phyloP scores from a whole-genome alignment of 2,329 filamentous ascomycete genomes.

The Penicillium hesseltinei region DNA sequence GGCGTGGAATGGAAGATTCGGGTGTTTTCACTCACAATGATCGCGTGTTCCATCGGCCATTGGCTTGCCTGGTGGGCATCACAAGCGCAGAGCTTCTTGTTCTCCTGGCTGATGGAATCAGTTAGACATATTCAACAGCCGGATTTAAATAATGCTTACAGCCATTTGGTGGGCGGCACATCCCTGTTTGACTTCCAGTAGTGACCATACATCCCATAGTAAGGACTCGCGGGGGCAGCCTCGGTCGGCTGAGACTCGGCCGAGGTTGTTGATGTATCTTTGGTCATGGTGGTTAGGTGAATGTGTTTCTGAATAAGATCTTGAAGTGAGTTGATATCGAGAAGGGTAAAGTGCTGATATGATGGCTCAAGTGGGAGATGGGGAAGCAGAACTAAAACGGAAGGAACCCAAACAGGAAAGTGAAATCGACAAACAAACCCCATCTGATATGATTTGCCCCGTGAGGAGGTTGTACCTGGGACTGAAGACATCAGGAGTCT shows the following conservation, averaged over 20 bases:
- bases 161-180: neutral
- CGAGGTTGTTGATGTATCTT: neutral
- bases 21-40: neutral
- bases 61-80: neutral
- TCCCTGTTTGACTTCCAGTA: neutral
- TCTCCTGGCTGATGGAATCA: neutral
- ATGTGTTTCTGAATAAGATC: neutral
- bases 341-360: neutral
- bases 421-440: neutral
- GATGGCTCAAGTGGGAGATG: neutral
- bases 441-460: neutral
- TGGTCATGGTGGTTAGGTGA: neutral
- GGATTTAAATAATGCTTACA: neutral
- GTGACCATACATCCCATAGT: neutral
- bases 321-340: neutral
- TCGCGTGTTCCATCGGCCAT: neutral
- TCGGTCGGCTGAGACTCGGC: neutral
- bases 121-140: neutral
- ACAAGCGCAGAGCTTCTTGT: neutral
- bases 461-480: neutral
- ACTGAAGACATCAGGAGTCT: neutral
- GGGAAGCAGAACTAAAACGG: neutral
- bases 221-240: neutral
- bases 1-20: neutral
- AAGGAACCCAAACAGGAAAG: neutral